phyloP scores from a whole-genome alignment of 805 yeast genomes.

The Maudiozyma turicensis region DNA sequence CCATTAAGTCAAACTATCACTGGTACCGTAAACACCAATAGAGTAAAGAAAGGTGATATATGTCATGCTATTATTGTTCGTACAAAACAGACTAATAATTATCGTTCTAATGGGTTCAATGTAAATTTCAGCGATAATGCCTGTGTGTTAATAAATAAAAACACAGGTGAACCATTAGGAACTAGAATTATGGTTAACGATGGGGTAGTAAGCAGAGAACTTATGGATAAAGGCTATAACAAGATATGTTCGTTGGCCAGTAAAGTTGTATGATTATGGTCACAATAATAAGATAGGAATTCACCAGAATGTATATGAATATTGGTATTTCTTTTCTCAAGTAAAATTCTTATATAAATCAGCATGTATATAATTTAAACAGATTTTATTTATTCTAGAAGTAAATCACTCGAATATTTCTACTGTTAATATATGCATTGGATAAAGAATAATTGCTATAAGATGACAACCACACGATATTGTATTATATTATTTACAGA shows the following conservation, averaged over 20 bases:
- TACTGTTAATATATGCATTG: too few relatives aligned
- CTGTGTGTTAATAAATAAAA: constrained; percentile 87
- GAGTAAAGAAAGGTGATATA: constrained; percentile 91
- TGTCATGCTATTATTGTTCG: constrained; percentile 93
- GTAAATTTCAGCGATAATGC: constrained; percentile 93
- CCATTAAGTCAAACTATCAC: constrained; percentile 63
- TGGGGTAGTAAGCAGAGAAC: constrained; percentile 78
- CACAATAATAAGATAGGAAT: too few relatives aligned
- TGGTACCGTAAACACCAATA: constrained; percentile 63
- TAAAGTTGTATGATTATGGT: constrained; percentile 43
- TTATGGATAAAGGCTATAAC: constrained; percentile 70
- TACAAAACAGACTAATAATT: constrained; percentile 63
- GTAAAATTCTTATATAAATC: not conserved
- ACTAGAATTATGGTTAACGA: constrained; percentile 56
- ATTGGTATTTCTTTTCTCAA: too few relatives aligned
- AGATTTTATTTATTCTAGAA: not conserved
- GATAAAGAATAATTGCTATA: too few relatives aligned
- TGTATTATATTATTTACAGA: not conserved
- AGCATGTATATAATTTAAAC: not conserved
- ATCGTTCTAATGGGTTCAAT: constrained; percentile 79
- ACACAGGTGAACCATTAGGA: constrained; percentile 83
- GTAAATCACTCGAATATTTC: too few relatives aligned
- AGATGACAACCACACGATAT: too few relatives aligned
- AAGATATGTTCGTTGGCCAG: constrained; percentile 90
- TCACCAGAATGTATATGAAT: too few relatives aligned